phyloP scores from a whole-genome alignment of 257 asterid genomes.

The Solanum pennellii region DNA sequence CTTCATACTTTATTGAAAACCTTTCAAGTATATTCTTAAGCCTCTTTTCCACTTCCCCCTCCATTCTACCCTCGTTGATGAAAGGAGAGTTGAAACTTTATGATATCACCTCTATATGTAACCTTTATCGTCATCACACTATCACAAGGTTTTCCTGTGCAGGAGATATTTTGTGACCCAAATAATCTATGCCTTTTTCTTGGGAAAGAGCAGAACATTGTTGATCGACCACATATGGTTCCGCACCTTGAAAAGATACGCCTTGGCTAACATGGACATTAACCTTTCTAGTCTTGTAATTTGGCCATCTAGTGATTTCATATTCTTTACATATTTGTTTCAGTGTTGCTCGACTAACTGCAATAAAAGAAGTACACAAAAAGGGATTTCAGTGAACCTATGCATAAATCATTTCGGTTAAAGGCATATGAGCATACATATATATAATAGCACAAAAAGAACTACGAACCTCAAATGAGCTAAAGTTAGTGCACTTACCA shows the following conservation, averaged over 20 bases:
- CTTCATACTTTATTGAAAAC: slow-evolving; percentile 3
- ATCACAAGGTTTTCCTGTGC: background rate
- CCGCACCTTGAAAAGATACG: background rate
- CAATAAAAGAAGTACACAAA: background rate
- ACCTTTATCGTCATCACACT: background rate
- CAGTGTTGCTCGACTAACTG: background rate
- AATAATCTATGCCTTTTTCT: background rate
- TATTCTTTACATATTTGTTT: no score
- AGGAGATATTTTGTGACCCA: background rate
- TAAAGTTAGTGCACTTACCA: background rate
- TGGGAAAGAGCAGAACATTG: background rate
- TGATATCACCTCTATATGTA: background rate
- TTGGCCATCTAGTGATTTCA: background rate
- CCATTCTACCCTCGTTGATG: background rate
- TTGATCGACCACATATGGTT: background rate
- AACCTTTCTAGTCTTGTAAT: background rate
- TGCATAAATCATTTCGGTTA: background rate
- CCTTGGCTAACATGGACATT: background rate
- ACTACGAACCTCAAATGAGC: background rate
- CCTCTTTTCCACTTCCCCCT: slow-evolving; percentile 7
- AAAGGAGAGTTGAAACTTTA: slow-evolving; percentile 7
- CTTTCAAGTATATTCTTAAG: background rate
- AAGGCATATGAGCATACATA: background rate
- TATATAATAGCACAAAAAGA: background rate
- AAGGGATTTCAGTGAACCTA: background rate